Conservation (phyloP, 2,329 filamentous ascomycete genomes). For the Xylaria sp. region DNA sequence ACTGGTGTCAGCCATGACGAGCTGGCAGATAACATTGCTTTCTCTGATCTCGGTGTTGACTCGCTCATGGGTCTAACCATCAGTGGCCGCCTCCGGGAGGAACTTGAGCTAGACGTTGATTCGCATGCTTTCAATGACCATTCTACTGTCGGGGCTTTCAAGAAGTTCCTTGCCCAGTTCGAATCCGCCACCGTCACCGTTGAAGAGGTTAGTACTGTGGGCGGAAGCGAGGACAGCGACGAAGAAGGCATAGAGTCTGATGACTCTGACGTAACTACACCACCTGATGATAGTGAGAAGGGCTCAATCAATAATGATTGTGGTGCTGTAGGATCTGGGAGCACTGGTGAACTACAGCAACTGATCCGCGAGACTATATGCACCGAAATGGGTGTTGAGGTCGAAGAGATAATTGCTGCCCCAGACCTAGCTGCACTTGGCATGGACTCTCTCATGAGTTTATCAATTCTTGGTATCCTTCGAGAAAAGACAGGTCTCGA, state of each 20-base stretch:
- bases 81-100: slow-evolving; percentile 66
- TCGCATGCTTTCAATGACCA: slow-evolving; percentile 66
- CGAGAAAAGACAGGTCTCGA: slow-evolving; percentile 65
- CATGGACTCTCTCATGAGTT: slow-evolving; percentile 69
- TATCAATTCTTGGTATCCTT: slow-evolving; percentile 66
- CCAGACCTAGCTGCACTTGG: slow-evolving; percentile 67
- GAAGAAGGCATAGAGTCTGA: slow-evolving; percentile 62
- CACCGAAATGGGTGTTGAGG: slow-evolving; percentile 77
- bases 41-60: slow-evolving; percentile 69
- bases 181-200: slow-evolving; percentile 49
- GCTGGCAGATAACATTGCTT: slow-evolving; percentile 66
- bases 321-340: slow-evolving; percentile 51
- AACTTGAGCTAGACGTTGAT: slow-evolving; percentile 66
- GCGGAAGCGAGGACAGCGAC: slow-evolving; percentile 54
- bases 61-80: slow-evolving; percentile 71
- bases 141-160: slow-evolving; percentile 65
- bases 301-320: slow-evolving; percentile 59
- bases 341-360: slow-evolving; percentile 59
- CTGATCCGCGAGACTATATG: slow-evolving; percentile 74
- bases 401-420: slow-evolving; percentile 69
- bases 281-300: slow-evolving; percentile 63
- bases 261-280: slow-evolving; percentile 65
- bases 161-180: slow-evolving; percentile 55
- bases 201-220: slow-evolving; percentile 53
- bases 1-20: slow-evolving; percentile 66